Evolutionary conservation across 1,284 basidiomycete species (phyloP).

Genomic region (Kwoniella shivajii): DNA sequence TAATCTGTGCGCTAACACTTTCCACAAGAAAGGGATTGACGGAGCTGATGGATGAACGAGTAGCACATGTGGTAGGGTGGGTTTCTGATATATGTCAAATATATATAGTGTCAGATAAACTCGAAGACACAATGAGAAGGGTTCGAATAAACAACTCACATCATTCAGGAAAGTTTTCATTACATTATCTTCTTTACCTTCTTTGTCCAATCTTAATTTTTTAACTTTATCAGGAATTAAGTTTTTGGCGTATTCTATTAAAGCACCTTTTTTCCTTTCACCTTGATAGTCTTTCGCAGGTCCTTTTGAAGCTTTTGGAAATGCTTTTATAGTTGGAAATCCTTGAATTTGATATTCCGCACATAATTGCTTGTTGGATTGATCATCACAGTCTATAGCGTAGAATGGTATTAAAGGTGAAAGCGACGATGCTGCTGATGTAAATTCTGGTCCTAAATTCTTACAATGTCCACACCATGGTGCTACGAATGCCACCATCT

Average conservation of each 20-base stretch:
- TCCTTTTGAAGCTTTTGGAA: slow-evolving; percentile 69
- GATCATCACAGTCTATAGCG: slow-evolving; percentile 88
- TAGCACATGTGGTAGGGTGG: slow-evolving; percentile 65
- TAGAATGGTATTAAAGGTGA: slow-evolving; percentile 83
- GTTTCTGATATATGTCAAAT: slow-evolving; percentile 54
- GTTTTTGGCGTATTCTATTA: slow-evolving; percentile 75
- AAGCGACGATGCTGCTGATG: slow-evolving; percentile 75
- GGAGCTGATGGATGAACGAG: slow-evolving; percentile 70
- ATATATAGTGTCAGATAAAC: not conserved
- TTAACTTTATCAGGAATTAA: slow-evolving; percentile 70
- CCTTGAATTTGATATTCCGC: slow-evolving; percentile 83
- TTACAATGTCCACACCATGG: slow-evolving; percentile 85
- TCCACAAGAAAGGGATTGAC: slow-evolving; percentile 81
- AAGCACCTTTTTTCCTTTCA: slow-evolving; percentile 70
- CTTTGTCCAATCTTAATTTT: slow-evolving; percentile 63
- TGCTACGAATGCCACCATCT: slow-evolving; percentile 82
- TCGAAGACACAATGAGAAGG: not conserved
- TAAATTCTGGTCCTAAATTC: slow-evolving; percentile 79
- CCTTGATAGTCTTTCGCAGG: slow-evolving; percentile 71
- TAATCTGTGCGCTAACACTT: slow-evolving; percentile 76
- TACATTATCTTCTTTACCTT: slow-evolving; percentile 43
- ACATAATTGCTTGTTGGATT: slow-evolving; percentile 77
- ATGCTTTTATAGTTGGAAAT: slow-evolving; percentile 90
- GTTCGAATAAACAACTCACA: slow-evolving; percentile 26
- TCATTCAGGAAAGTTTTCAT: slow-evolving; percentile 38